Base-by-base conservation (phyloP, 805 yeast species). In the Saturnispora hagleri region DNA sequence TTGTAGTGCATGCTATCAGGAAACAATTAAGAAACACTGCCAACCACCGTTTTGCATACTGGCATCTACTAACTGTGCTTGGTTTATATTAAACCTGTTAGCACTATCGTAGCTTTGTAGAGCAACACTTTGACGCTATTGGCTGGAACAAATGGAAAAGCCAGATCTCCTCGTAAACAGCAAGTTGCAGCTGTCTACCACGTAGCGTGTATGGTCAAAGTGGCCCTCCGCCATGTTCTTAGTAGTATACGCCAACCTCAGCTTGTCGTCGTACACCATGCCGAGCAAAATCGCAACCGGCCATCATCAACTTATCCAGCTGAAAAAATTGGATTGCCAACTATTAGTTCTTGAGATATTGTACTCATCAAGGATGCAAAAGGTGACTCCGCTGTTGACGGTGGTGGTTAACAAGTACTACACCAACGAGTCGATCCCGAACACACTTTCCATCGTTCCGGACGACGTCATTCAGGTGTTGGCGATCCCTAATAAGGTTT, bases 401-500 rank as follows among this genome's bases (percentile, higher is more conserved):
- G 87, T 81, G 5, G 73, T 74, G 8, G 86, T 80, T 4, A 64
- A 79, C 13, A 75, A 78, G 54, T 82, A 79, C 53, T 81, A 74
- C 62, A 76, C 74, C 18, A 75, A 79, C 4, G 77, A 77, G 3
- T 75, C 73, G 51, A 51, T 57, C 15, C 70, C 79, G 1, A 73
- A 76, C 42, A 74, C 79, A 44, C 67, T 84, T 41, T 74, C 76
- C 22, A 66, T 85, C 20, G 67, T 66, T 50, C 69, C 75, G n/a
- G 91, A 89, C 18, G 95, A 86, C 56, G 73, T 84, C 3, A 69
- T 89, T 1, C 77, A 83, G 58, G 93, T 89, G 13, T 62, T 86
- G n/a, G 63, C 74, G 15, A 84, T 84, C 54, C 71, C 79, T 15
- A 77, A 75, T 40, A 64, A 80, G 2, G 86, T 89, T 2, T 89